Evolutionary conservation across 257 asterid genomes (phyloP).

Genomic region (Solanum lycopersicoides): DNA sequence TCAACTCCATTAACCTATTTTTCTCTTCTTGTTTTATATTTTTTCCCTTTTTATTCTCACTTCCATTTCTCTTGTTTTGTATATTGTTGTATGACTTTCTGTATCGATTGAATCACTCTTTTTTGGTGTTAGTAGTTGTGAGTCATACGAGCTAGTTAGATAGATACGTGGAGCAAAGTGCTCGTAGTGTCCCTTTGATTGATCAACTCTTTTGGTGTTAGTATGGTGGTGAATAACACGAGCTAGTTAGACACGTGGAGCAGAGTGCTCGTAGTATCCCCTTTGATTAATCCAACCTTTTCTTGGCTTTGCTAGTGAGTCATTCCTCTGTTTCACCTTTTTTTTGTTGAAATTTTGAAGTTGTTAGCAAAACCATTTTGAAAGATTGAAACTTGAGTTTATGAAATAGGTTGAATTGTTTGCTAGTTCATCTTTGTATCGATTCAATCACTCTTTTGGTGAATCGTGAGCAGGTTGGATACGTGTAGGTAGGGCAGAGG

Average conservation of each 20-base stretch:
- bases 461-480: not conserved
- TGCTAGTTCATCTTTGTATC: not conserved
- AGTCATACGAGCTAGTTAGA: not conserved
- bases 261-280: not conserved
- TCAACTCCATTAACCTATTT: constrained; percentile 25
- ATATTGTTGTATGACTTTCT: not conserved
- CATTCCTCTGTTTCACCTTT: not conserved
- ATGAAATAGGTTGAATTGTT: not conserved
- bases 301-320: not conserved
- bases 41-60: constrained; percentile 15
- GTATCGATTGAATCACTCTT: not conserved
- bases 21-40: not conserved
- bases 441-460: not conserved
- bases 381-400: not conserved
- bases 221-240: not conserved
- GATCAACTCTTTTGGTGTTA: not conserved
- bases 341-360: not conserved
- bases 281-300: not conserved
- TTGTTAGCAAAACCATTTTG: not conserved
- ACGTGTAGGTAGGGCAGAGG: not conserved
- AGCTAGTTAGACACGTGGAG: not conserved
- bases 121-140: not conserved
- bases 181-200: not conserved
- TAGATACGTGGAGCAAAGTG: not conserved
- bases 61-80: not conserved